Percentiles rank a stretch among this genome's conserved stretches.
Evolutionary conservation across 1,284 basidiomycete genomes (phyloP).

Genomic region (Boletus sp.): DNA sequence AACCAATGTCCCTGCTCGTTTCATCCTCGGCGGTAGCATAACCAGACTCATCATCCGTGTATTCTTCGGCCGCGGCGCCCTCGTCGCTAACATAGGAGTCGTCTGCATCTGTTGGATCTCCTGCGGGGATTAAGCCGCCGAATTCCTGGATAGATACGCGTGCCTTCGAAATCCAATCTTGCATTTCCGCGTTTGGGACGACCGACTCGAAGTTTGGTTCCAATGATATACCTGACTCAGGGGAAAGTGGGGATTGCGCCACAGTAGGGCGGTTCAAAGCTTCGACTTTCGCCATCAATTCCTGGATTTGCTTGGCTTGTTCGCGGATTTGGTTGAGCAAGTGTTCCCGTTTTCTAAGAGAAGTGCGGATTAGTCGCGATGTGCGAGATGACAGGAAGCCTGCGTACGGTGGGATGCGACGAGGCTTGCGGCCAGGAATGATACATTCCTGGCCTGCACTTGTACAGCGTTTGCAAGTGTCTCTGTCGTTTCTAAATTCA

Average conservation of each 20-base stretch:
- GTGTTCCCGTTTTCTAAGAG: slow-evolving; percentile 67
- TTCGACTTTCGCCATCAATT: slow-evolving; percentile 66
- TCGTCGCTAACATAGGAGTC: slow-evolving; percentile 33
- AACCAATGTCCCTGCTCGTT: slow-evolving; percentile 17
- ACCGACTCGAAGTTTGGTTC: slow-evolving; percentile 30
- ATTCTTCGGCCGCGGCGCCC: slow-evolving; percentile 21
- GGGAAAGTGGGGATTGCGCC: slow-evolving; percentile 31
- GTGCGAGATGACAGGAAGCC: neutral
- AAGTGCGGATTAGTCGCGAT: slow-evolving; percentile 6
- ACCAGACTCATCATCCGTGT: slow-evolving; percentile 38
- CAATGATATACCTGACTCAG: slow-evolving; percentile 27
- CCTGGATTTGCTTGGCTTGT: slow-evolving; percentile 66
- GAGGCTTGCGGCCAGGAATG: slow-evolving; percentile 74
- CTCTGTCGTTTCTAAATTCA: slow-evolving; percentile 64
- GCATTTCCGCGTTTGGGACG: slow-evolving; percentile 43
- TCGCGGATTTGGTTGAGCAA: slow-evolving; percentile 69
- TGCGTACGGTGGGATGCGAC: slow-evolving; percentile 71
- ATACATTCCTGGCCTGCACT: slow-evolving; percentile 67
- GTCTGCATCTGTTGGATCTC: slow-evolving; percentile 39
- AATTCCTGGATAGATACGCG: slow-evolving; percentile 64
- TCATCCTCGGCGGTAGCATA: slow-evolving; percentile 36
- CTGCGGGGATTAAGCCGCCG: slow-evolving; percentile 58
- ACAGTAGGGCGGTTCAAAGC: slow-evolving; percentile 20
- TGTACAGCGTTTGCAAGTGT: slow-evolving; percentile 68
- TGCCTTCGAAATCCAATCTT: slow-evolving; percentile 72